phyloP scores from a whole-genome alignment of 441 rosid genomes.

The Metrosideros polymorpha region DNA sequence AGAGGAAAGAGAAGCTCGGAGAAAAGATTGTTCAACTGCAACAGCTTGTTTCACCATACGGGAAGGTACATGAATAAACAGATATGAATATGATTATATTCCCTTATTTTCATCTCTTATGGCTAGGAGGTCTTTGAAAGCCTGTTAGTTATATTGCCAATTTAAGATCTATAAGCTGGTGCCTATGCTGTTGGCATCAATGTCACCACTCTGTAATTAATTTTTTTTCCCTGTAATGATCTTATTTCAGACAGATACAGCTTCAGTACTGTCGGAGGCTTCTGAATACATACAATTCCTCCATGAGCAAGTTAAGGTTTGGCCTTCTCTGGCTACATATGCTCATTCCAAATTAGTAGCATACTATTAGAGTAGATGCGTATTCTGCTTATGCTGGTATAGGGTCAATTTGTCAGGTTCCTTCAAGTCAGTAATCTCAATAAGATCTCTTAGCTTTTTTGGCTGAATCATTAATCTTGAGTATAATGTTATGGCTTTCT shows the following conservation, averaged over 20 bases:
- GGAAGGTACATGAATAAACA: slow-evolving; percentile 47
- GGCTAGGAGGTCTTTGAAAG: not conserved
- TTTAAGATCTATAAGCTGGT: not conserved
- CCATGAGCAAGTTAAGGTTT: slow-evolving; percentile 94
- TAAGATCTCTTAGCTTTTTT: not conserved
- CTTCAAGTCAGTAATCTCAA: not conserved
- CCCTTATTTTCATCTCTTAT: not conserved
- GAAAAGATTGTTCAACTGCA: slow-evolving; percentile 80
- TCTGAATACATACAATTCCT: slow-evolving; percentile 85
- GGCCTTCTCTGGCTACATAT: slow-evolving; percentile 4
- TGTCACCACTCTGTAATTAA: not conserved
- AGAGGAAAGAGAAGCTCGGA: slow-evolving; percentile 79
- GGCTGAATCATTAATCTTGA: not conserved
- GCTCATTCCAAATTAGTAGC: not conserved
- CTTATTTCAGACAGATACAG: slow-evolving; percentile 78
- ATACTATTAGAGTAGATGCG: not conserved
- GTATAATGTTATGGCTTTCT: slow-evolving; percentile 12
- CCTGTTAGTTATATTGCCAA: not conserved
- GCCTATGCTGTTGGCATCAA: not conserved
- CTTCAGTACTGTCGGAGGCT: slow-evolving; percentile 84
- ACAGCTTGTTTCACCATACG: slow-evolving; percentile 94
- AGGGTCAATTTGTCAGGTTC: not conserved
- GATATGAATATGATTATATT: not conserved
- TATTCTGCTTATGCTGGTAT: not conserved
- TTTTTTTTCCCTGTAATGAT: not conserved